Base-by-base conservation (phyloP, 306 rosid species). In the Psophocarpus tetragonolobus region DNA sequence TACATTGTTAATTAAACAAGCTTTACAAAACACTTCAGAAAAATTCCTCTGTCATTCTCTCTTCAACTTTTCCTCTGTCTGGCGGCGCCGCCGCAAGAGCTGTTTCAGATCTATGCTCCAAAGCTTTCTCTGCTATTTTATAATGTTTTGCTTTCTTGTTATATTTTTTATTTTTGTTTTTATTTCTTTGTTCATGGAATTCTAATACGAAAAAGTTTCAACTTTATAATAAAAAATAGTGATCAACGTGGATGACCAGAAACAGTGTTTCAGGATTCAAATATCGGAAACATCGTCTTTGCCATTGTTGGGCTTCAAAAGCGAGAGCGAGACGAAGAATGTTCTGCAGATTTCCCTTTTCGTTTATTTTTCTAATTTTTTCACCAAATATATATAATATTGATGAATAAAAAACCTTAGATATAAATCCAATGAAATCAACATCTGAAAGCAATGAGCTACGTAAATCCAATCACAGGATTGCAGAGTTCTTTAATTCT, bases 391-490 rank as follows among this genome's bases (percentile, higher is more conserved):
- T n/a, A n/a, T n/a, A n/a, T 57, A 90, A 85, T 85, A 85, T 87
- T 79, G 99, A 87, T 38, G 94, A 82, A 81, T 87, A 80, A 20
- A 87, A 77, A 71, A 84, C 68, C 72, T 75, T 54, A 6, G 57
- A 76, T 61, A 83, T 75, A 36, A 89, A 86, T 77, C 27, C 71
- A 3, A 74, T 21, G 23, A 90, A 81, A 75, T 80, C 88, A 15
- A 84, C 87, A 7, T 73, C 92, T 38, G 95, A 90, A 39, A 80
- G 33, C 51, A 35, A 8, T 21, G 99, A 96, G 90, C 98, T 93
- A 13, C 97, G 99, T 10, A 87, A 98, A 83, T 96, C 99, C 17
- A 85, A 82, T 87, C 99, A 98, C 80, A 89, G 99, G 99, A 83
- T 69, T 96, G 73, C 99, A 96, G 73, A 96, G 98, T 85, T 96